Evolutionary conservation across 2,329 filamentous ascomycete genomes (phyloP).

Genomic region (Daldinia sp.): DNA sequence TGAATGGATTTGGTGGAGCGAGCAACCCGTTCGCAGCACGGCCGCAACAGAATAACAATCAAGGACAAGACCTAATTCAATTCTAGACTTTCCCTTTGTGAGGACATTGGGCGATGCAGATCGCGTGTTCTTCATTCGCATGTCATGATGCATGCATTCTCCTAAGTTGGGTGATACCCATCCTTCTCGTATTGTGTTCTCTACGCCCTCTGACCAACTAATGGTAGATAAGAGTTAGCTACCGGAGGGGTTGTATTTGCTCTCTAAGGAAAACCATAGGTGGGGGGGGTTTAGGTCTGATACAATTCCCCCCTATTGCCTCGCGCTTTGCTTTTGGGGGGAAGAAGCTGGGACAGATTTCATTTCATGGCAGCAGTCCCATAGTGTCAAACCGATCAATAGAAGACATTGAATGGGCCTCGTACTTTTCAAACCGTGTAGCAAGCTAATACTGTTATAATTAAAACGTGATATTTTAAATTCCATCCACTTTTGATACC

Average conservation of each 20-base stretch:
- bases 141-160: slow-evolving; percentile 24
- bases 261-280: slow-evolving; percentile 19
- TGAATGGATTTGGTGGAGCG: slow-evolving; percentile 57
- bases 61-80: slow-evolving; percentile 68
- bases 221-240: slow-evolving; percentile 23
- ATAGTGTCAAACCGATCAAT: slow-evolving; percentile 25
- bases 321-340: slow-evolving; percentile 9
- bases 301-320: slow-evolving; percentile 7
- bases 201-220: slow-evolving; percentile 9
- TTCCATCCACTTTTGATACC: not conserved
- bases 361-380: slow-evolving; percentile 21
- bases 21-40: slow-evolving; percentile 67
- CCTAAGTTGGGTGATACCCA: slow-evolving; percentile 30
- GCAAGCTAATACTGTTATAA: slow-evolving; percentile 1
- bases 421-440: not conserved
- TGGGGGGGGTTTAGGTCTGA: slow-evolving; percentile 1
- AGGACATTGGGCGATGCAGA: slow-evolving; percentile 17
- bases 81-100: slow-evolving; percentile 54
- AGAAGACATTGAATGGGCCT: slow-evolving; percentile 19
- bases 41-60: slow-evolving; percentile 58
- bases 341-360: slow-evolving; percentile 13
- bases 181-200: slow-evolving; percentile 18
- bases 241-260: slow-evolving; percentile 11
- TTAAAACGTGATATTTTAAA: slow-evolving; percentile 1
- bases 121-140: slow-evolving; percentile 19